These are phyloP conservation scores for Filosporella fistucella DNA, from an alignment of 495 filamentous ascomycete species.

Conservation along the genomic window DNA sequence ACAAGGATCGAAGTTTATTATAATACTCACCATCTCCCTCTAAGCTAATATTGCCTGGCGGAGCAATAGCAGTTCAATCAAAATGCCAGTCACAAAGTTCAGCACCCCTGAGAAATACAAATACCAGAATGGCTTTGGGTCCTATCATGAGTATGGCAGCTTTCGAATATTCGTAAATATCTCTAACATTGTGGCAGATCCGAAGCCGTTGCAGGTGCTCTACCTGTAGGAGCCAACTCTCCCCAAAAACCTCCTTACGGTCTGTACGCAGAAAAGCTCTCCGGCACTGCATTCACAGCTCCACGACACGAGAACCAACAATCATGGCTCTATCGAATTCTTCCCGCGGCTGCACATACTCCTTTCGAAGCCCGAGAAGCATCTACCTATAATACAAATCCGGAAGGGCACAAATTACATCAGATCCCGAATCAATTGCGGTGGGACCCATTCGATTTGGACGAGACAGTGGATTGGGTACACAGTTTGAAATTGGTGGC, in stretches of 20 bases:
- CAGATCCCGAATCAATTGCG: conserved; percentile 85
- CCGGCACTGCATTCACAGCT: conserved; percentile 89
- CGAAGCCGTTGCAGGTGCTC: conserved; percentile 40
- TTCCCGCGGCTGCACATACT: conserved; percentile 78
- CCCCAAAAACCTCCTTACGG: conserved; percentile 83
- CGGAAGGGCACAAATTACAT: conserved; percentile 31
- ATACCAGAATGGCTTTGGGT: conserved; percentile 66
- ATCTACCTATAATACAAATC: conserved; percentile 23
- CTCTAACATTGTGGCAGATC: conserved; percentile 27
- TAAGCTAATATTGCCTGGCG: no score
- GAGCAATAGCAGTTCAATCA: no score
- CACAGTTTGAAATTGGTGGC: conserved; percentile 72
- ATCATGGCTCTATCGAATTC: conserved; percentile 89
- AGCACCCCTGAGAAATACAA: conserved; percentile 53
- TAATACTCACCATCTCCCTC: no score
- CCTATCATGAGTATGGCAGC: conserved; percentile 52
- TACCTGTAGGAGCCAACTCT: conserved; percentile 68
- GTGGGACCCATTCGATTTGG: conserved; percentile 83
- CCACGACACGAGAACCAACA: conserved; percentile 86
- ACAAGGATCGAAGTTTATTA: no score
- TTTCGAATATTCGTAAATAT: background rate
- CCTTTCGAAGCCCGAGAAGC: conserved; percentile 51
- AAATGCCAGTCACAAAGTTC: conserved; percentile 55
- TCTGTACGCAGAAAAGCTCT: conserved; percentile 90
- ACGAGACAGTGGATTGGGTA: conserved; percentile 66